Conservation (phyloP, 2,329 filamentous ascomycete genomes). For the Exophiala xenobiotica region DNA sequence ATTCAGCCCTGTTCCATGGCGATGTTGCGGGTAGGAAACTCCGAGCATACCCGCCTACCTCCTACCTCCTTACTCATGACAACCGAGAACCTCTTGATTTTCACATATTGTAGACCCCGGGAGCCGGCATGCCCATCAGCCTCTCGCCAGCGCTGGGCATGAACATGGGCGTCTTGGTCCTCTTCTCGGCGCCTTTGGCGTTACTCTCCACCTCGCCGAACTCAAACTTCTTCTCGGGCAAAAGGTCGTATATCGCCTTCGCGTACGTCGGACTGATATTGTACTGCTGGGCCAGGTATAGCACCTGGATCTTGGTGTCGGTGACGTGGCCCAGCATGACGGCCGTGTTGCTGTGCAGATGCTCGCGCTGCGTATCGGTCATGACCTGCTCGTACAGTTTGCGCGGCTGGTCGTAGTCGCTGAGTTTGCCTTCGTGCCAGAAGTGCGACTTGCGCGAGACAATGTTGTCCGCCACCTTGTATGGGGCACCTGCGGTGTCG, state of each 20-base stretch:
- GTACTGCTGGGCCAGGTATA: slow-evolving; percentile 55
- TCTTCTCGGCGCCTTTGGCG: slow-evolving; percentile 45
- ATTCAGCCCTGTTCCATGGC: too few species aligned
- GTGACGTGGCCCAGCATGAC: slow-evolving; percentile 46
- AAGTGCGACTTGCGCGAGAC: slow-evolving; percentile 55
- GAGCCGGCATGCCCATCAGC: slow-evolving; percentile 9
- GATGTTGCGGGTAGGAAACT: too few species aligned
- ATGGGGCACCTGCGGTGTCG: slow-evolving; percentile 52
- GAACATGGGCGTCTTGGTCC: slow-evolving; percentile 20
- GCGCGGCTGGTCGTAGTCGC: slow-evolving; percentile 53
- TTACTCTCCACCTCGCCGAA: slow-evolving; percentile 48
- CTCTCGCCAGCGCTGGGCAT: slow-evolving; percentile 12
- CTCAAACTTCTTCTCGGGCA: slow-evolving; percentile 46
- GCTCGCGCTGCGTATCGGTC: slow-evolving; percentile 43
- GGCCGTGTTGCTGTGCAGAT: slow-evolving; percentile 52
- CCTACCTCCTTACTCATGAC: too few species aligned
- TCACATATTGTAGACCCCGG: slow-evolving; percentile 10
- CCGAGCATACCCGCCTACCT: too few species aligned
- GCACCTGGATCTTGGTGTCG: slow-evolving; percentile 48
- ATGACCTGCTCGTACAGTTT: slow-evolving; percentile 53
- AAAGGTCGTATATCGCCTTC: slow-evolving; percentile 46
- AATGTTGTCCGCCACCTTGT: slow-evolving; percentile 51
- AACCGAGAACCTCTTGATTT: too few species aligned
- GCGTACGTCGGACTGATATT: slow-evolving; percentile 51
- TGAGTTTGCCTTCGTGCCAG: slow-evolving; percentile 55